Evolutionary conservation across 768 basidiomycete genomes (phyloP).

Genomic region (Termitomyces sp.): DNA sequence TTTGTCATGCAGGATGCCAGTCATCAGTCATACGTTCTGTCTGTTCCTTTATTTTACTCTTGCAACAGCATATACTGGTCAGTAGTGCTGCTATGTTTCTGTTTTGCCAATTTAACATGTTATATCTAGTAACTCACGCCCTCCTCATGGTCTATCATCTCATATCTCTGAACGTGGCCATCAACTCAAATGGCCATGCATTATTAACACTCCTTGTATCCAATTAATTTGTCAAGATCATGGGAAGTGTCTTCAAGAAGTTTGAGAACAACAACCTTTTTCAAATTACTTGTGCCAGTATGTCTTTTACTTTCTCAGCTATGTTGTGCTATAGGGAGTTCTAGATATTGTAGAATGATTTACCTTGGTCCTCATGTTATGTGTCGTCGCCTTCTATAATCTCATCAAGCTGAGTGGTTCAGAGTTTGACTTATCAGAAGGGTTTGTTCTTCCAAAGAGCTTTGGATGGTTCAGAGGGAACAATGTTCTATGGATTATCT

Average conservation of each 20-base stretch:
- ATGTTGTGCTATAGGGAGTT: not conserved
- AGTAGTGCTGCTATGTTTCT: not conserved
- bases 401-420: constrained; percentile 91
- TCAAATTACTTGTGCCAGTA: constrained; percentile 96
- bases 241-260: constrained; percentile 98
- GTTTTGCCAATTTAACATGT: not conserved
- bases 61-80: constrained; percentile 74
- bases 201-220: constrained; percentile 90
- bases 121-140: constrained; percentile 66
- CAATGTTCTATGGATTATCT: constrained; percentile 80
- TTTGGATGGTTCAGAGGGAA: constrained; percentile 82
- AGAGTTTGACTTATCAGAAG: constrained; percentile 73
- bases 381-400: constrained; percentile 88
- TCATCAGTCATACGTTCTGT: constrained; percentile 62
- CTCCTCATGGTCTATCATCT: constrained; percentile 97
- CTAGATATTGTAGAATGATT: constrained; percentile 97
- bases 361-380: constrained; percentile 85
- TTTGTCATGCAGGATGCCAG: constrained; percentile 54
- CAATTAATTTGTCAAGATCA: constrained; percentile 99
- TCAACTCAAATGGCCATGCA: constrained; percentile 96
- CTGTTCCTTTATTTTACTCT: constrained; percentile 83
- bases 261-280: constrained; percentile 99
- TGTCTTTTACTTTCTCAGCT: constrained; percentile 11
- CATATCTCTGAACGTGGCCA: constrained; percentile 91
- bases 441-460: constrained; percentile 71